Base-by-base conservation (phyloP, 2,329 filamentous ascomycete species). In the Dothidotthia symphoricarpi region DNA sequence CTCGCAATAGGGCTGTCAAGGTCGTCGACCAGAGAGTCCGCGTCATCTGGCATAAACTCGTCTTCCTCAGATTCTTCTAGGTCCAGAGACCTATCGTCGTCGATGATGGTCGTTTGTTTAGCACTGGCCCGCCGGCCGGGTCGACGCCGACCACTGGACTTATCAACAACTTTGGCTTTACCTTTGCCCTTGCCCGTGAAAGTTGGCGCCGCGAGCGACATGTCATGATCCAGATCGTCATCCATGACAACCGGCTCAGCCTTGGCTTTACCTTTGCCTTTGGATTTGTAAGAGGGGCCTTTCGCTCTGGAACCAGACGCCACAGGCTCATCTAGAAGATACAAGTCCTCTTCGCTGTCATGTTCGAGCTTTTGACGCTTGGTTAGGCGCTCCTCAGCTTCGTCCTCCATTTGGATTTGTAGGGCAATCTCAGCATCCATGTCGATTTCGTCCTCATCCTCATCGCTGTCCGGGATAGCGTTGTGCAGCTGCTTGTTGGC, bases 361-460 rank as follows among this genome's bases (percentile, higher is more conserved):
- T 48, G 32, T 22, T 39, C 41, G 17, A 49, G 37, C 49, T 66
- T 69, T 28, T 46, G 63, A 45, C 68, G 69, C 53, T 72, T 71
- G 5, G 41, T 43, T 9, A 45, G 55, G 8, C 58, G 49, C 9
- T 63, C 61, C 36, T 77, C 76, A 47, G 57, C 49, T 31, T 80
- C 77, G 45, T 66, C 62, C 48, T 80, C 71, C 19, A 76, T 68
- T 52, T 85, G 81, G 34, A 85, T 66, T 28, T 67, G 67, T 29
- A 72, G 66, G 24, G 82, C 82, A 26, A 85, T 60, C 30, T 74
- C 69, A 10, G 74, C 77, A 58, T 78, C 75, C 15, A 67, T 61
- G 53, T 67, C 66, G 27, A 67, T 56, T 52, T 57, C 57, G 12
- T 54, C 19, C 7, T 41, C 43, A 10, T 66, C 61, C 9, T 62